Evolutionary conservation across 257 asterid genomes (phyloP).

Genomic region (Leptodermis oblonga): DNA sequence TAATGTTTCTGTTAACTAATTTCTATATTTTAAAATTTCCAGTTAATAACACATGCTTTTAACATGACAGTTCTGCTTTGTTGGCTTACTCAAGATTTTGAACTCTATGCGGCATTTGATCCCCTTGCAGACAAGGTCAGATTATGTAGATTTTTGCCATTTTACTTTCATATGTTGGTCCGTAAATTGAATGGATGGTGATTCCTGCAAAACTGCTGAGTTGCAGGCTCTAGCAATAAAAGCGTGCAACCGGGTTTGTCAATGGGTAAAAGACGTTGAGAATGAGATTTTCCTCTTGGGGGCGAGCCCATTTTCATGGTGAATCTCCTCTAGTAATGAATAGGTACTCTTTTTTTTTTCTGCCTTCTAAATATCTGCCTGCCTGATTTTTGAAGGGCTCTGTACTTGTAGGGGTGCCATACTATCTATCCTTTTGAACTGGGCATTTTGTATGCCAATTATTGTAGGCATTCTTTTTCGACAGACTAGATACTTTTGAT

Average conservation of each 20-base stretch:
- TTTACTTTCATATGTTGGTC: neutral
- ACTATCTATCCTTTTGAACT: neutral
- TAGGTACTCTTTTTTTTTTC: neutral
- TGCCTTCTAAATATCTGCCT: neutral
- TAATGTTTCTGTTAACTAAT: neutral
- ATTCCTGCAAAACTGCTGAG: neutral
- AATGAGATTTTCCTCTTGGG: conserved; percentile 85
- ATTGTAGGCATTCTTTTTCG: neutral
- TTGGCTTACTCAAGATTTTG: conserved; percentile 98
- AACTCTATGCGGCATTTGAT: conserved; percentile 95
- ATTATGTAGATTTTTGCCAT: conserved; percentile 5
- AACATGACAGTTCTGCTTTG: conserved; percentile 74
- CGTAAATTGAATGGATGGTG: neutral
- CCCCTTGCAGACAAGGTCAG: conserved; percentile 99
- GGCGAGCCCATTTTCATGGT: conserved; percentile 93
- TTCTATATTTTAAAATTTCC: neutral
- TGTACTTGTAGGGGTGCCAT: conserved; percentile 6
- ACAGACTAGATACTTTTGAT: neutral
- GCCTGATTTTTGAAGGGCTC: conserved; percentile 14
- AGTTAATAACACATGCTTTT: conserved; percentile 2
- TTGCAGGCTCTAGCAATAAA: conserved; percentile 94
- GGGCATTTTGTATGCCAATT: conserved; percentile 2
- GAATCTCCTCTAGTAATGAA: conserved; percentile 24
- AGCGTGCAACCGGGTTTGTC: conserved; percentile 87
- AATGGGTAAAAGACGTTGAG: conserved; percentile 92